A percentile compares a stretch with the other conserved stretches of the same genome.
Evolutionary conservation across 1,284 basidiomycete genomes (phyloP).

Genomic region (Wallemia mellicola): DNA sequence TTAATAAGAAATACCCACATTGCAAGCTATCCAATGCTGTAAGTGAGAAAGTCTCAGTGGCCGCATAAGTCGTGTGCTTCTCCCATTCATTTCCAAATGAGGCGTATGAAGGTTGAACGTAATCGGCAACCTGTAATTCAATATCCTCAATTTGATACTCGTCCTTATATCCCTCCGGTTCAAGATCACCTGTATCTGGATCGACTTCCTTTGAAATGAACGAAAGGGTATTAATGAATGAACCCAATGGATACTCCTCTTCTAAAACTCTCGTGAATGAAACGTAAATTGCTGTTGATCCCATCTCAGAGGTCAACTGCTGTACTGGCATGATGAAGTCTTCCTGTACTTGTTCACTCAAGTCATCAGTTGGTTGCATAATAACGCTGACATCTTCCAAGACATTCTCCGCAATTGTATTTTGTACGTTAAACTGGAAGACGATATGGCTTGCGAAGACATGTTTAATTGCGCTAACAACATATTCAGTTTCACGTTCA

Average conservation of each 20-base stretch:
- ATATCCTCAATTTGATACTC: constrained; percentile 94
- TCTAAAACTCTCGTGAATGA: constrained; percentile 63
- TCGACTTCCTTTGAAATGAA: constrained; percentile 95
- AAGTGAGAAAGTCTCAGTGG: constrained; percentile 88
- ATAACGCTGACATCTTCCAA: constrained; percentile 85
- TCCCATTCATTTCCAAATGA: constrained; percentile 91
- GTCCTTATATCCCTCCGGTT: constrained; percentile 93
- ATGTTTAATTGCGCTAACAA: constrained; percentile 87
- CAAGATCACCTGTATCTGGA: constrained; percentile 80
- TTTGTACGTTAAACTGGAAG: constrained; percentile 95
- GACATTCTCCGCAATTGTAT: constrained; percentile 93
- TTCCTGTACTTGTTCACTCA: constrained; percentile 38
- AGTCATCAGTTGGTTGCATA: constrained; percentile 49
- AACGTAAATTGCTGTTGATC: constrained; percentile 63
- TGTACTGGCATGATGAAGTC: constrained; percentile 79
- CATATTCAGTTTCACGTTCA: constrained; percentile 93
- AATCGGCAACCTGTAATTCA: constrained; percentile 67
- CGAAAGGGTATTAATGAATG: constrained; percentile 80
- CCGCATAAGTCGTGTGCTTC: constrained; percentile 40
- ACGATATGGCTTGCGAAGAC: constrained; percentile 86
- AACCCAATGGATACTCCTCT: constrained; percentile 43
- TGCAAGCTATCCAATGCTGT: too few relatives aligned
- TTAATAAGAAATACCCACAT: too few relatives aligned
- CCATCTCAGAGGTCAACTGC: constrained; percentile 32
- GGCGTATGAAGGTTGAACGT: constrained; percentile 70